Percentiles rank a stretch among this genome's conserved stretches.
These are phyloP conservation scores for Pholiota molesta DNA, from an alignment of 768 basidiomycete genomes.

Conservation along the genomic window DNA sequence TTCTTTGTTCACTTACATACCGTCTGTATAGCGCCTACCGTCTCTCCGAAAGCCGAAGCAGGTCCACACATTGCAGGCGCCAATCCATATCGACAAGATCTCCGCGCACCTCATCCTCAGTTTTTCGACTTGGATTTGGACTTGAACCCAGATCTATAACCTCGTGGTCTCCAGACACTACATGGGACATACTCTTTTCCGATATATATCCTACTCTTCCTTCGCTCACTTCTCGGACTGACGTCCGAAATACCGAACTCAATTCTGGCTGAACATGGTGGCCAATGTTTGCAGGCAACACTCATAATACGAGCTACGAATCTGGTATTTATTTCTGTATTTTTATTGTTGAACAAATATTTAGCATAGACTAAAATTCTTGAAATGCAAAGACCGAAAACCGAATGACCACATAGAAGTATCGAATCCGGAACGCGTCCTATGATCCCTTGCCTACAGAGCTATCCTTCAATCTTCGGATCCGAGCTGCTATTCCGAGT, in stretches of 20 bases:
- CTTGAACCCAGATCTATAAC: constrained; percentile 78
- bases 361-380: neutral
- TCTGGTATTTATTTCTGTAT: neutral
- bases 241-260: neutral
- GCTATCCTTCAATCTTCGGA: constrained; percentile 29
- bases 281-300: neutral
- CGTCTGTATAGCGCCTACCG: constrained; percentile 54
- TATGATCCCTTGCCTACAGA: neutral
- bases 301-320: neutral
- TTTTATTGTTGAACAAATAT: neutral
- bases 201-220: neutral
- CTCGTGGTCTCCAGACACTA: neutral
- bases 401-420: neutral
- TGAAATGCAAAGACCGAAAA: neutral
- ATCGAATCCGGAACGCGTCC: neutral
- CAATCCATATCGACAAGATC: constrained; percentile 75
- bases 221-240: constrained; percentile 1
- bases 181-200: neutral
- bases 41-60: constrained; percentile 55
- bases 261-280: neutral
- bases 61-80: constrained; percentile 54
- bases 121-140: constrained; percentile 84
- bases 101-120: constrained; percentile 59
- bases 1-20: constrained; percentile 4
- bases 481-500: constrained; percentile 34